Conservation (phyloP, 1,284 basidiomycete species). For the Pseudozyma sp. region DNA sequence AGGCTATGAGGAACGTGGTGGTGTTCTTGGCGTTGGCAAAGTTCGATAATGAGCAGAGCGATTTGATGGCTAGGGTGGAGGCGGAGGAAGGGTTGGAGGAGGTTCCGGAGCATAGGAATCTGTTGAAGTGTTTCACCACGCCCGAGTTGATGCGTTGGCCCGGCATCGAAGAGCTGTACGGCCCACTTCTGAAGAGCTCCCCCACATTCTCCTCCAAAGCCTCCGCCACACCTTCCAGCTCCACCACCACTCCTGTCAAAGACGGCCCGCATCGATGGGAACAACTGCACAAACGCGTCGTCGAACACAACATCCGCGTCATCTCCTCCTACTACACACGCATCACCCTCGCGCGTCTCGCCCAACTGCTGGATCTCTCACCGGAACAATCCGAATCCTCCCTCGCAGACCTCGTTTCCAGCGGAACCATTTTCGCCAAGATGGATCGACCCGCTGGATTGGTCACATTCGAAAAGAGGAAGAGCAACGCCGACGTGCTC, state of each 20-base stretch:
- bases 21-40: conserved; percentile 93
- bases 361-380: conserved; percentile 87
- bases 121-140: conserved; percentile 95
- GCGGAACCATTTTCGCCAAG: conserved; percentile 83
- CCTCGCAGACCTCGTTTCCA: conserved; percentile 81
- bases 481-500: conserved; percentile 73
- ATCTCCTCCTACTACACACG: conserved; percentile 94
- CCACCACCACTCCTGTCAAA: conserved; percentile 17
- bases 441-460: conserved; percentile 92
- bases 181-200: conserved; percentile 81
- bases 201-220: conserved; percentile 77
- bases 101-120: conserved; percentile 86
- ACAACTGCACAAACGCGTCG: conserved; percentile 92
- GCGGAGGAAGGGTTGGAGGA: conserved; percentile 76
- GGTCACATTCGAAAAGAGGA: conserved; percentile 76
- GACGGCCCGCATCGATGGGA: conserved; percentile 85
- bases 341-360: conserved; percentile 85
- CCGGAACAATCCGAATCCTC: conserved; percentile 85
- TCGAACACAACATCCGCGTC: conserved; percentile 98
- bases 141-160: conserved; percentile 98
- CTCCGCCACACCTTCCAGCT: conserved; percentile 7
- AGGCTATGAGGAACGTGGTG: conserved; percentile 78
- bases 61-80: conserved; percentile 91
- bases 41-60: conserved; percentile 95
- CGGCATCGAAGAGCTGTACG: conserved; percentile 91